Percentiles rank a stretch among this genome's conserved stretches.
phyloP scores from a whole-genome alignment of 2,329 filamentous ascomycete species.

The Pseudogymnoascus sp. region DNA sequence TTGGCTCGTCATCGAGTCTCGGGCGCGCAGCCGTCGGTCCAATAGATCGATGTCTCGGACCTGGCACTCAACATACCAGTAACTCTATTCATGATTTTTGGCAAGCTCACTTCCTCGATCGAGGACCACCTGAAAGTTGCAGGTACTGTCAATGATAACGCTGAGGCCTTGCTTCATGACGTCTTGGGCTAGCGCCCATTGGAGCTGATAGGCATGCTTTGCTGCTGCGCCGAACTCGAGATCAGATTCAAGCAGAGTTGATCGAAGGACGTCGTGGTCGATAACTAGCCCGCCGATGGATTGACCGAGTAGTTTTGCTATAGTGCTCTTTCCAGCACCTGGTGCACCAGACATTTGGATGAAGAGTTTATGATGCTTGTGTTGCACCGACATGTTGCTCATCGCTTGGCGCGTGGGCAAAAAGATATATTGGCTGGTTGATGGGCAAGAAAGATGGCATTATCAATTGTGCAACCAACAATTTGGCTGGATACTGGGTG shows the following conservation, averaged over 20 bases:
- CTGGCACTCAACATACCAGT: constrained; percentile 31
- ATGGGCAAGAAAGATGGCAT: neutral
- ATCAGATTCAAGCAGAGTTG: constrained; percentile 27
- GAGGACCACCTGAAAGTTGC: constrained; percentile 30
- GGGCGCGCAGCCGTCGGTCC: constrained; percentile 24
- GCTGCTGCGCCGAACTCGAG: constrained; percentile 28
- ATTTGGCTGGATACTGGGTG: neutral
- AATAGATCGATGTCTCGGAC: constrained; percentile 28
- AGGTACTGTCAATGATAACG: constrained; percentile 35
- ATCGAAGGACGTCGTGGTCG: constrained; percentile 33
- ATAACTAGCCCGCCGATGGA: constrained; percentile 29
- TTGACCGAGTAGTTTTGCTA: constrained; percentile 26
- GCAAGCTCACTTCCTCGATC: constrained; percentile 28
- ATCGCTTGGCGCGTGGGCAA: neutral
- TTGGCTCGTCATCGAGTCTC: constrained; percentile 28
- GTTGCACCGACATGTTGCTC: neutral
- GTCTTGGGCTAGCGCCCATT: constrained; percentile 32
- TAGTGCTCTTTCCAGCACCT: constrained; percentile 34
- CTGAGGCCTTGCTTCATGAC: constrained; percentile 29
- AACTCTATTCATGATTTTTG: constrained; percentile 18
- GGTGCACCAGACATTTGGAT: constrained; percentile 35
- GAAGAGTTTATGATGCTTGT: constrained; percentile 13
- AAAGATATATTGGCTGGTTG: neutral
- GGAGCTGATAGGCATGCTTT: constrained; percentile 29
- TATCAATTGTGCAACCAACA: neutral